Evolutionary conservation across 495 filamentous ascomycete species (phyloP).

Genomic region (Aspergillus affinis): DNA sequence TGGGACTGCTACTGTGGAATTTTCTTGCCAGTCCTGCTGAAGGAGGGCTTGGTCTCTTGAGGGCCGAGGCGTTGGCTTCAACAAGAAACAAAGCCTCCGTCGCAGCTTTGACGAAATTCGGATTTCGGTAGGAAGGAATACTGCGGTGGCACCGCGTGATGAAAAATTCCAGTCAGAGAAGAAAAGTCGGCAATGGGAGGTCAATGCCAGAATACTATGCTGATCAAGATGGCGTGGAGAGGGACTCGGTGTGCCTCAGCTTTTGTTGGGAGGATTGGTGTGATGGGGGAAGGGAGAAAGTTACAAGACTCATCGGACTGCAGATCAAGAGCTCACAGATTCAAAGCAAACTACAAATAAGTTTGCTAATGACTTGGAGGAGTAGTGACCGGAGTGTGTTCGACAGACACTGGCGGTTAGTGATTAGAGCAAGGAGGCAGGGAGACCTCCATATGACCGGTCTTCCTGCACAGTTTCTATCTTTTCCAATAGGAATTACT

Average conservation of each 20-base stretch:
- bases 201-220: background rate
- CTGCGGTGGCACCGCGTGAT: background rate
- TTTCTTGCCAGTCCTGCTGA: background rate
- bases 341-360: background rate
- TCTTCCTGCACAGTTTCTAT: no score
- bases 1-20: background rate
- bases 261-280: background rate
- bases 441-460: no score
- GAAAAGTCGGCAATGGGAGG: background rate
- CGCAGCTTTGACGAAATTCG: background rate
- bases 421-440: no score
- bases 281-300: background rate
- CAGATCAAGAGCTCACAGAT: background rate
- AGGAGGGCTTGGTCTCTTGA: background rate
- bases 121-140: background rate
- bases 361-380: background rate
- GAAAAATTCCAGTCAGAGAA: background rate
- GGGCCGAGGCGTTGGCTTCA: background rate
- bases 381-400: no score
- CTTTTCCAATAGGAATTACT: no score
- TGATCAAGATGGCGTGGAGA: background rate
- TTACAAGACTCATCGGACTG: background rate
- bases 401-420: no score
- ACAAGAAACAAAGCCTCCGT: background rate
- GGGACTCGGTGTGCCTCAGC: background rate